Evolutionary conservation across 1,284 basidiomycete genomes (phyloP).

Genomic region (Cryptococcus wingfieldii): DNA sequence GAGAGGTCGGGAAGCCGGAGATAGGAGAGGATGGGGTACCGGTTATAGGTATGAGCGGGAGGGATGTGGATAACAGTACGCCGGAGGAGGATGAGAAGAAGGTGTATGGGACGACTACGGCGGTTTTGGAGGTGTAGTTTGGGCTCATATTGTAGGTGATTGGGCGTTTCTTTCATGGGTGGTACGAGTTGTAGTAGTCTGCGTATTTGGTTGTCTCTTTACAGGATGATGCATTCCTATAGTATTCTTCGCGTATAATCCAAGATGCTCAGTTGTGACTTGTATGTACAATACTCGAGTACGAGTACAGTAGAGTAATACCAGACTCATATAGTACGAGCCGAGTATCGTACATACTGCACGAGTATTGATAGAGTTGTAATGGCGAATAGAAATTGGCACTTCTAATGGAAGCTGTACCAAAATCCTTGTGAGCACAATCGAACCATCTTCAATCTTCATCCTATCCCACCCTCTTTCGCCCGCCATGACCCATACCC

Average conservation of each 20-base stretch:
- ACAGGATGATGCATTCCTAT: background rate
- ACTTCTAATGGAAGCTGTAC: too few relatives aligned
- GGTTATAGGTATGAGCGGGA: background rate
- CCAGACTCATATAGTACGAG: too few relatives aligned
- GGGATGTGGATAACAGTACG: background rate
- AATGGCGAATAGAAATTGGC: too few relatives aligned
- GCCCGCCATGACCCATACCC: too few relatives aligned
- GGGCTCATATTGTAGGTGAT: background rate
- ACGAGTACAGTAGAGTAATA: too few relatives aligned
- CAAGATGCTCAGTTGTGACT: too few relatives aligned
- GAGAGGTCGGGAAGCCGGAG: background rate
- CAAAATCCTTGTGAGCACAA: too few relatives aligned
- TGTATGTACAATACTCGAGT: too few relatives aligned
- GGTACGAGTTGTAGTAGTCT: background rate
- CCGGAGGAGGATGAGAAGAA: constrained; percentile 14
- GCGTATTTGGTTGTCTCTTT: background rate
- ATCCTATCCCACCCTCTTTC: too few relatives aligned
- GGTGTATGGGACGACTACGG: constrained; percentile 7
- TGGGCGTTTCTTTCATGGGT: background rate
- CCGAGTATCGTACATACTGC: too few relatives aligned
- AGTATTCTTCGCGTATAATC: background rate
- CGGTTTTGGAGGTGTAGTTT: constrained; percentile 11
- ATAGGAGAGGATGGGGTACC: background rate
- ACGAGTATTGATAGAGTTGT: too few relatives aligned
- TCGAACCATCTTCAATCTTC: too few relatives aligned